These are phyloP conservation scores for Edaphochlamys debaryana DNA, from an alignment of 139 green algal genomes.

Conservation along the genomic window DNA sequence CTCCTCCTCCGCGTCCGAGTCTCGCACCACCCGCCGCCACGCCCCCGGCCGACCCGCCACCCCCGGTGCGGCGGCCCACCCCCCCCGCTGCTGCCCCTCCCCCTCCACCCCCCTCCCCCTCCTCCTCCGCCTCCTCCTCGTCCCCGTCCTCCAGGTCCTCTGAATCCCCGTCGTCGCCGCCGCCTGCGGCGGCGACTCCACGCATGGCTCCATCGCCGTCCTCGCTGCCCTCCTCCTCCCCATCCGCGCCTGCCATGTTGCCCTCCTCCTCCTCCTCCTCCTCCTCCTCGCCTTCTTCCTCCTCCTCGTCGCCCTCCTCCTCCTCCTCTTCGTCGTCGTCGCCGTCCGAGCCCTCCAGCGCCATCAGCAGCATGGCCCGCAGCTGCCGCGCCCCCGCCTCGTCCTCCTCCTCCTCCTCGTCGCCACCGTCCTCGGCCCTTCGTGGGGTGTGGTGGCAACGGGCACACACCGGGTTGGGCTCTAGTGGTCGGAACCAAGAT, in stretches of 20 bases:
- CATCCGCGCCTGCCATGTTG: not conserved
- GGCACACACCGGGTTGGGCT: not conserved
- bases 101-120: too few relatives aligned
- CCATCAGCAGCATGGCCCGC: not conserved
- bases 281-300: not conserved
- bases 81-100: too few relatives aligned
- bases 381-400: not conserved
- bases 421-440: not conserved
- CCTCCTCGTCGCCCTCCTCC: not conserved
- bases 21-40: too few relatives aligned
- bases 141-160: not conserved
- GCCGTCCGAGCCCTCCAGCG: not conserved
- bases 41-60: too few relatives aligned
- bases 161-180: not conserved
- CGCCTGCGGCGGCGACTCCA: not conserved
- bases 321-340: not conserved
- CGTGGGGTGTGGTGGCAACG: not conserved
- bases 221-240: not conserved
- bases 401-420: not conserved
- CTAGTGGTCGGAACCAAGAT: too few relatives aligned
- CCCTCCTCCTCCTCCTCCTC: not conserved
- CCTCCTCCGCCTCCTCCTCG: conserved; percentile 5
- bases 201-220: not conserved
- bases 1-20: too few relatives aligned
- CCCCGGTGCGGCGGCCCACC: too few relatives aligned